Base-by-base conservation (phyloP, 345 rosid species). In the Euphorbia pulcherrima region DNA sequence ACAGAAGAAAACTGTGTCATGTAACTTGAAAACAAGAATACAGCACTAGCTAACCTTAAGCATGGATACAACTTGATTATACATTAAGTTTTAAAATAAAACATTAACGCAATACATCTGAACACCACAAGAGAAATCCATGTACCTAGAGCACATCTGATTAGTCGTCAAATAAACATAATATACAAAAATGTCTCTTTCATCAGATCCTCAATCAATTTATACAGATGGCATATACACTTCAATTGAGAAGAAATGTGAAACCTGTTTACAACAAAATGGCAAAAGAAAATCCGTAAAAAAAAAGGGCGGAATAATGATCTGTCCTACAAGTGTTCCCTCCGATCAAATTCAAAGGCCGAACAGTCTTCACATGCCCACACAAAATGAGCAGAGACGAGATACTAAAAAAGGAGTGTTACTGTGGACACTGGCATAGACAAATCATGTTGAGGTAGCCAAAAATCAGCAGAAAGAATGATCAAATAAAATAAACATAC, bases 151-250 rank as follows among this genome's bases (percentile, higher is more conserved):
- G 18, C 18, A 6, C 16, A 7, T 14, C 72, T 52, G 46, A 70
- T 61, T 64, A 57, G 47, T 41, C 60, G 47, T 41, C 60, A 40
- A 54, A 70, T 68, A 13, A 35, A 51, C 67, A 77, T 58, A 68
- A 44, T 53, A 37, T 72, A 62, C 75, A 75, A 69, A 76, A 68
- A 72, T 51, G 76, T 44, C 5, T 11, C 13, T 44, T 44, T 44
- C 16, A 12, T 2, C 3, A 2, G 13, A 44, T 20, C 57, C 61
- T 62, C n/a, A n/a, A n/a, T 64, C 60, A 78, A 70, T 65, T 77
- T 78, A 75, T 76, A 81, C 80, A 69, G 54, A 68, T 65, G 68
- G 67, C 81, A 82, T 82, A 74, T 84, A 82, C 88, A 82, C 23
- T 72, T 76, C 62, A 73, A 62, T 58, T 78, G 56, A 64, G 67